These are phyloP conservation scores for Elsinoe batatas DNA, from an alignment of 2,329 filamentous ascomycete species.

Conservation along the genomic window DNA sequence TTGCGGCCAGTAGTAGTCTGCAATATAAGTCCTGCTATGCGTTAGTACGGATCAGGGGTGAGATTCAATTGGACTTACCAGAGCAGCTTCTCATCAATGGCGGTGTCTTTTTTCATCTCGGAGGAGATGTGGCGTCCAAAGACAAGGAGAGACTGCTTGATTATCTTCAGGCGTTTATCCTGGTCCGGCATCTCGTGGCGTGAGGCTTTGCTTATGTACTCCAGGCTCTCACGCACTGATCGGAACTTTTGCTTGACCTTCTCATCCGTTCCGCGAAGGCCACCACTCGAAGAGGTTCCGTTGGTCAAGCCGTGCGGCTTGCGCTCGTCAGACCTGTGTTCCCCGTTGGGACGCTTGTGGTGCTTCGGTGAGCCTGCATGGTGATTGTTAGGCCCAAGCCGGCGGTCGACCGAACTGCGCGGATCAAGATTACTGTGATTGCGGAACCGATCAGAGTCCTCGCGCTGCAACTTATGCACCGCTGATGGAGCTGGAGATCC, in stretches of 20 bases:
- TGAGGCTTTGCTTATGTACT: conserved; percentile 50
- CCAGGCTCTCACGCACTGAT: conserved; percentile 49
- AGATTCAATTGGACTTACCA: conserved; percentile 20
- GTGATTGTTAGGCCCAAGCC: conserved; percentile 18
- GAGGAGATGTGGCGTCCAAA: conserved; percentile 54
- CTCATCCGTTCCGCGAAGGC: conserved; percentile 45
- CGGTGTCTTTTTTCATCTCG: conserved; percentile 25
- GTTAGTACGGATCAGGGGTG: conserved; percentile 5
- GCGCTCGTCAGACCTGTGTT: conserved; percentile 43
- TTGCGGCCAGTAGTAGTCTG: conserved; percentile 29
- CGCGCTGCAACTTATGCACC: conserved; percentile 28
- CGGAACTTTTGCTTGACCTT: conserved; percentile 20
- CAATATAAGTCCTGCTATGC: conserved; percentile 23
- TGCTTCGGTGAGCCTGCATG: conserved; percentile 36
- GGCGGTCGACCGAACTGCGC: conserved; percentile 24
- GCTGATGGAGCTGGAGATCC: conserved; percentile 56
- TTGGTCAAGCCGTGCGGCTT: conserved; percentile 31
- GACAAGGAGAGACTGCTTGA: conserved; percentile 50
- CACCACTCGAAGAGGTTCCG: conserved; percentile 36
- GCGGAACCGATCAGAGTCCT: conserved; percentile 29
- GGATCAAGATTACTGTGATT: conserved; percentile 29
- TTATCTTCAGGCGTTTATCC: conserved; percentile 51
- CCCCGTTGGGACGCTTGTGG: conserved; percentile 22
- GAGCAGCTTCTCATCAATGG: conserved; percentile 22
- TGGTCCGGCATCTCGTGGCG: conserved; percentile 53